These are phyloP conservation scores for Madurella mycetomatis DNA, from an alignment of 2,329 filamentous ascomycete species.

Conservation along the genomic window DNA sequence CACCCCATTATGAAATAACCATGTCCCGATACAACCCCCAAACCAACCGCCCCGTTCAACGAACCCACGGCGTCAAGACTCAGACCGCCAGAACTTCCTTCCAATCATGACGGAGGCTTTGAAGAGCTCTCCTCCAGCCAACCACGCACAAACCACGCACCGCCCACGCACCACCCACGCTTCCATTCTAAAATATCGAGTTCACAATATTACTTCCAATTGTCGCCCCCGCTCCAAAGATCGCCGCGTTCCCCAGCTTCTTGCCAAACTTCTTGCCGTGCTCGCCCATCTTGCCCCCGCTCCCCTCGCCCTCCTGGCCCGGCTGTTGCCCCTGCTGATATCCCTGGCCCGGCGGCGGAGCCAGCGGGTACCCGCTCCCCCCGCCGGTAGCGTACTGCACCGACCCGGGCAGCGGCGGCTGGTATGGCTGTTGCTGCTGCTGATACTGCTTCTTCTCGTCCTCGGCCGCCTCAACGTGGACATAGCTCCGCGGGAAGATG, in stretches of 20 bases:
- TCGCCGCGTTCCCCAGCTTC: slow-evolving; percentile 79
- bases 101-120: too few relatives aligned
- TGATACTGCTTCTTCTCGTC: slow-evolving; percentile 24
- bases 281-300: slow-evolving; percentile 61
- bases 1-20: too few relatives aligned
- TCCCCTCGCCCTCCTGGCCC: slow-evolving; percentile 42
- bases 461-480: slow-evolving; percentile 54
- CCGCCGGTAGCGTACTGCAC: slow-evolving; percentile 20
- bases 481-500: slow-evolving; percentile 93
- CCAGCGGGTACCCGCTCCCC: slow-evolving; percentile 26
- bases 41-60: too few relatives aligned
- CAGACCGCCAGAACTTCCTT: too few relatives aligned
- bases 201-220: slow-evolving; percentile 88
- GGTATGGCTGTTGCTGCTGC: slow-evolving; percentile 23
- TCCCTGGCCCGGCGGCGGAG: slow-evolving; percentile 43
- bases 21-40: too few relatives aligned
- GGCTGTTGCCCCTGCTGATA: slow-evolving; percentile 61
- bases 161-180: neutral
- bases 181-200: slow-evolving; percentile 66
- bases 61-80: too few relatives aligned
- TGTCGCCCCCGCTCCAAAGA: slow-evolving; percentile 90
- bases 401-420: slow-evolving; percentile 22
- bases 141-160: neutral
- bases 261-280: slow-evolving; percentile 94
- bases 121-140: too few relatives aligned